Evolutionary conservation across 805 yeast genomes (phyloP).

Genomic region (Cyberlindnera sargentensis): DNA sequence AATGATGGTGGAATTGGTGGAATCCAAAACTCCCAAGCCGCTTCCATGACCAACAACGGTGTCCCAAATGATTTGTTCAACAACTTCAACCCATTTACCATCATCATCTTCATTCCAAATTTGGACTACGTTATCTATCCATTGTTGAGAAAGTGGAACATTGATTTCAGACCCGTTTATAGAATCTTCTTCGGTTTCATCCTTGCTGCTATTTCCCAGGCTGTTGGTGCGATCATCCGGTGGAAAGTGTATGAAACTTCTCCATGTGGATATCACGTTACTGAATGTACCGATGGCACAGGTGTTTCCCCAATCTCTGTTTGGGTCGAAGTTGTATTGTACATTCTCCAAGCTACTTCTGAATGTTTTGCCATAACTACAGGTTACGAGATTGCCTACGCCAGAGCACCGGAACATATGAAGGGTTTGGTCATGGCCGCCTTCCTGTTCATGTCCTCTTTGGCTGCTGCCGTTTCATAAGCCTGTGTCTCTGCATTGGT

Average conservation of each 20-base stretch:
- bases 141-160: conserved; percentile 36
- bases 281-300: conserved; percentile 34
- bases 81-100: conserved; percentile 67
- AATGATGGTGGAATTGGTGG: conserved; percentile 56
- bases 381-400: conserved; percentile 78
- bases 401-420: conserved; percentile 43
- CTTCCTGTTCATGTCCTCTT: conserved; percentile 66
- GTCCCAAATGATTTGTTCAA: conserved; percentile 77
- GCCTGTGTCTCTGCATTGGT: conserved; percentile 60
- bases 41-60: conserved; percentile 65
- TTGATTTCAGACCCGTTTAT: conserved; percentile 61
- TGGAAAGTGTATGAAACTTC: conserved; percentile 60
- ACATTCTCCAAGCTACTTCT: conserved; percentile 65
- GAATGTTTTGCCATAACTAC: conserved; percentile 78
- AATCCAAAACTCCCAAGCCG: conserved; percentile 44
- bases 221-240: conserved; percentile 43
- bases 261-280: conserved; percentile 64
- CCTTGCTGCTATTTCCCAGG: conserved; percentile 39
- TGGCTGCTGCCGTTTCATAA: conserved; percentile 72
- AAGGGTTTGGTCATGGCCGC: conserved; percentile 35
- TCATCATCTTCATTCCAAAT: conserved; percentile 70
- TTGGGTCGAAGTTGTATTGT: conserved; percentile 60
- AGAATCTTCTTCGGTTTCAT: conserved; percentile 67
- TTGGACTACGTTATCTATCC: conserved; percentile 57
- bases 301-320: conserved; percentile 43